Conservation (phyloP, 192 early-diverging fungal species). For the Globomyces pollinis-pini region DNA sequence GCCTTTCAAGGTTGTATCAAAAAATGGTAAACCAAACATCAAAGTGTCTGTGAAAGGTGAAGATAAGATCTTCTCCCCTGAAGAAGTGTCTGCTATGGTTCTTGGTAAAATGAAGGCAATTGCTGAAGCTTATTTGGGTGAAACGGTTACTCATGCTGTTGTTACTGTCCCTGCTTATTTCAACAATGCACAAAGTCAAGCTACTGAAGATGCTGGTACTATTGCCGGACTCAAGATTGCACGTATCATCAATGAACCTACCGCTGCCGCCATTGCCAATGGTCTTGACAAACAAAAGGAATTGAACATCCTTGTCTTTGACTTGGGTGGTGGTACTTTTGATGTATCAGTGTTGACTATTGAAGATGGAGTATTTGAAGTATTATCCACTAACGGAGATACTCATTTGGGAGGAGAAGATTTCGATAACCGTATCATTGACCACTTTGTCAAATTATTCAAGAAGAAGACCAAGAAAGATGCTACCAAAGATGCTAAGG, state of each 20-base stretch:
- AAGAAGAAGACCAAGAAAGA: conserved; percentile 88
- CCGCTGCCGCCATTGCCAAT: conserved; percentile 91
- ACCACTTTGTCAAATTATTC: conserved; percentile 87
- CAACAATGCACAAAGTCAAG: conserved; percentile 93
- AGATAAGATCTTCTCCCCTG: conserved; percentile 77
- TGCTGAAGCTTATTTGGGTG: conserved; percentile 79
- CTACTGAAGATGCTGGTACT: conserved; percentile 82
- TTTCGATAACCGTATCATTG: conserved; percentile 92
- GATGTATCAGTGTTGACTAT: conserved; percentile 96
- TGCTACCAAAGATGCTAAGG: conserved; percentile 72
- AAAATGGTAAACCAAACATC: conserved; percentile 77
- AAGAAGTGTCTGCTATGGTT: conserved; percentile 98
- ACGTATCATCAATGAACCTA: conserved; percentile 92
- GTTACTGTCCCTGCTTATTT: conserved; percentile 98
- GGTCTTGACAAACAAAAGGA: conserved; percentile 91
- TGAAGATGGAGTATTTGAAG: conserved; percentile 94
- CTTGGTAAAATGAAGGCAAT: conserved; percentile 91
- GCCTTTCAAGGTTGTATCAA: conserved; percentile 83
- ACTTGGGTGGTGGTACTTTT: conserved; percentile 95
- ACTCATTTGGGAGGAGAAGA: conserved; percentile 98
- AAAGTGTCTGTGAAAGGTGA: conserved; percentile 80
- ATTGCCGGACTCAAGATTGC: conserved; percentile 77
- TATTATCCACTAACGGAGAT: conserved; percentile 92
- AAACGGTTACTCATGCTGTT: conserved; percentile 83
- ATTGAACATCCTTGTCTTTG: conserved; percentile 90